A percentile compares a stretch with the other conserved stretches of the same genome.
Evolutionary conservation across 176 grass and related monocot species (phyloP).

Genomic region (Aegilops speltoides): DNA sequence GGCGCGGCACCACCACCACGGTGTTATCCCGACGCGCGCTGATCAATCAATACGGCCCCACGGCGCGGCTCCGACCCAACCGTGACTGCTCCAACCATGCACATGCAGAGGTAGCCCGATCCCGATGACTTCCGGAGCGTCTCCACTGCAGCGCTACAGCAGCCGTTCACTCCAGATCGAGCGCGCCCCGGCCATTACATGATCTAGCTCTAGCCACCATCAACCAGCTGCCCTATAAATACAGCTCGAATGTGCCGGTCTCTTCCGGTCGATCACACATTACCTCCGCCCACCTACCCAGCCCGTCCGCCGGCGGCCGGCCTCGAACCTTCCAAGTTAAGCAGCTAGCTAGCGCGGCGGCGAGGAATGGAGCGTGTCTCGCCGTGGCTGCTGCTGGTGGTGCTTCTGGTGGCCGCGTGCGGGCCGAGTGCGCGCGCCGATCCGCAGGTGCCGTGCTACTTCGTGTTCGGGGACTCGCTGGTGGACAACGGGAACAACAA

Average conservation of each 20-base stretch:
- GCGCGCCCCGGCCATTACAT: neutral
- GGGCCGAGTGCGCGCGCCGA: neutral
- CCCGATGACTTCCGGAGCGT: neutral
- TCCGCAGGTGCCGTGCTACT: slow-evolving; percentile 81
- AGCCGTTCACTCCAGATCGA: neutral
- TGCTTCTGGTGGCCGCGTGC: neutral
- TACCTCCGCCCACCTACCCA: neutral
- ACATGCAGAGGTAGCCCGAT: slow-evolving; percentile 13
- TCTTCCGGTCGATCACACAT: neutral
- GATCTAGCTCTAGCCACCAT: neutral
- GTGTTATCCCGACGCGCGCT: neutral
- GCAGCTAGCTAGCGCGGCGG: neutral
- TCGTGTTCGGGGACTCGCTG: slow-evolving; percentile 83
- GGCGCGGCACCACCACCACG: neutral
- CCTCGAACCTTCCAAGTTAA: neutral
- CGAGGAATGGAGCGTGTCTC: slow-evolving; percentile 10
- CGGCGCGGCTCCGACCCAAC: neutral
- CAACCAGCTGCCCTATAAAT: slow-evolving; percentile 27
- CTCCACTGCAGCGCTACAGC: neutral
- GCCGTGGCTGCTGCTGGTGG: neutral
- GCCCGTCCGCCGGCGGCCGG: neutral
- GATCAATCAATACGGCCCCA: slow-evolving; percentile 9
- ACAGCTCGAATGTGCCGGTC: slow-evolving; percentile 17
- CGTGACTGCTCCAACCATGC: slow-evolving; percentile 44
- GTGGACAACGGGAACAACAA: slow-evolving; percentile 99